These are phyloP conservation scores for Metschnikowia noctiluminum DNA, from an alignment of 805 yeast species.

Conservation along the genomic window DNA sequence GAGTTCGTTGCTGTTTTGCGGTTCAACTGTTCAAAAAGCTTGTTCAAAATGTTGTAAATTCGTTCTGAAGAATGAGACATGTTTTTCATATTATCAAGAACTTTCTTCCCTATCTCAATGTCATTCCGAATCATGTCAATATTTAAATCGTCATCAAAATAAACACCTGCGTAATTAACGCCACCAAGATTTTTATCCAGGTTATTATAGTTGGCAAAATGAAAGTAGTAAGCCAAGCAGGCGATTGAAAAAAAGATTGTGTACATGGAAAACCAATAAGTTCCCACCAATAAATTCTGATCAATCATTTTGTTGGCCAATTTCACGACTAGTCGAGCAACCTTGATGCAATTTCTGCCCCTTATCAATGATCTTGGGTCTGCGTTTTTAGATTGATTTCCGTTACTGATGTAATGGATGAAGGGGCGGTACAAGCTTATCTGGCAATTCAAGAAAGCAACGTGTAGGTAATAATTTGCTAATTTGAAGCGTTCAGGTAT, in stretches of 20 bases:
- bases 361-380: constrained; percentile 65
- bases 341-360: constrained; percentile 80
- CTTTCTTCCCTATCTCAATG: constrained; percentile 78
- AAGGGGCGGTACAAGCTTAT: constrained; percentile 84
- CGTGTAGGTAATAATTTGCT: constrained; percentile 71
- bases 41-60: constrained; percentile 74
- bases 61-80: constrained; percentile 75
- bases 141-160: constrained; percentile 44
- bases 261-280: constrained; percentile 89
- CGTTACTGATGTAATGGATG: constrained; percentile 74
- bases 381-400: constrained; percentile 28
- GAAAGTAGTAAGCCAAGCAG: constrained; percentile 76
- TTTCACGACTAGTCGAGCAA: constrained; percentile 78
- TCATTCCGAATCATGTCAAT: constrained; percentile 60
- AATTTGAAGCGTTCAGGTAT: constrained; percentile 57
- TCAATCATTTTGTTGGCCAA: constrained; percentile 77
- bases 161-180: constrained; percentile 42
- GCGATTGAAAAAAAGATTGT: constrained; percentile 88
- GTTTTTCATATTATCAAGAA: constrained; percentile 66
- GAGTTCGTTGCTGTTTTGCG: constrained; percentile 58
- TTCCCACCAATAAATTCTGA: constrained; percentile 69
- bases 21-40: constrained; percentile 76
- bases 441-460: constrained; percentile 72
- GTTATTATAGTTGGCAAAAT: constrained; percentile 41
- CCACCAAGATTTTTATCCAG: constrained; percentile 24